Base-by-base conservation (phyloP, 2,329 filamentous ascomycete species). In the Diaporthe sp. region DNA sequence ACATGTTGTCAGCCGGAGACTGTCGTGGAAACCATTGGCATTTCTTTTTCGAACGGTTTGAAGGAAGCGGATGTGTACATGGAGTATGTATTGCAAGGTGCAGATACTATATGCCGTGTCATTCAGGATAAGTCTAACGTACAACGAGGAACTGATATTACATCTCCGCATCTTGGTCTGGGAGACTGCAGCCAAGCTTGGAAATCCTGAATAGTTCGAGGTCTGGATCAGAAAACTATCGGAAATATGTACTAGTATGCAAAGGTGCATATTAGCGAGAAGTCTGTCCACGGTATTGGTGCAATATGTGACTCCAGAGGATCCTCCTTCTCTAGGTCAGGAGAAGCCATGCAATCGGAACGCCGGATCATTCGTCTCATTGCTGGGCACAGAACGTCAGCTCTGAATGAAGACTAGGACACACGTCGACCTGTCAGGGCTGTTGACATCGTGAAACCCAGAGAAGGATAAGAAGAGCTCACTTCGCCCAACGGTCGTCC, bases 191-290 rank as follows among this genome's bases (percentile, higher is more conserved):
- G 10, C 4, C 25, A 65, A 8, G n/a, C 28, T n/a, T 67, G 12
- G 61, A 8, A 67, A 20, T 37, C 20, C 6, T 17, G 1, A 25
- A 49, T 34, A 49, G 20, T 51, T 37, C 28, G 28, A 37, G 44
- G 20, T 2, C 20, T 37, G 6, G 63, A 25, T 20, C 22, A 39
- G 20, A 37, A 37, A 39, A 7, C 20, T 28, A 22, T 37, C 39
- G 2, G 39, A 22, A 42, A 34, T 34, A 8, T 49, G 5, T 49
- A 67, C 20, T 37, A 51, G 60, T n/a, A 37, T 9, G 7, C 4
- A 28, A 51, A 5, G 25, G 10, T 67, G 61, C 63, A 51, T 37
- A 8, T 67, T 67, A 67, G 63, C 63, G 63, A 51, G 28, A 51
- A 39, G 44, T 67, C 5, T 51, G 7, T 67, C 44, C 63, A 51